phyloP scores from a whole-genome alignment of 805 yeast species.

The Sugiyamaella marilandica region DNA sequence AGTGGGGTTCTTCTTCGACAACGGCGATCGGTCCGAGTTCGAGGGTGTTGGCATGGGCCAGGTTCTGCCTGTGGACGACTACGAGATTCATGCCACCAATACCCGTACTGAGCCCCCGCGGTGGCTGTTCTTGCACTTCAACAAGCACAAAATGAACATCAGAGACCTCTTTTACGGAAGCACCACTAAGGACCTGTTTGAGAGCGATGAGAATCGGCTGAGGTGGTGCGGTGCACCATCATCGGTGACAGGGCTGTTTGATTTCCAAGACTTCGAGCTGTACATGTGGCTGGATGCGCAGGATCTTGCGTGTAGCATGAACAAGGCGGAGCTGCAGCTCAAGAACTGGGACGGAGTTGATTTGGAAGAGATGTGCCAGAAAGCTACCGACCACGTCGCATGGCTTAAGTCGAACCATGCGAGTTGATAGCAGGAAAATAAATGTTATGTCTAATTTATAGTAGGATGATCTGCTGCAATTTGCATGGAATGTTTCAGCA shows the following conservation, averaged over 20 bases:
- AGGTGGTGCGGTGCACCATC: conserved; percentile 48
- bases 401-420: conserved; percentile 12
- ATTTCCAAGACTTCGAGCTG: conserved; percentile 19
- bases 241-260: conserved; percentile 6
- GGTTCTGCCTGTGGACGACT: conserved; percentile 63
- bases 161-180: conserved; percentile 40
- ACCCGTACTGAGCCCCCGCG: conserved; percentile 13
- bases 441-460: too few relatives aligned
- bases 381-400: conserved; percentile 9
- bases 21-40: conserved; percentile 33
- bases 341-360: conserved; percentile 17
- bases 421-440: too few relatives aligned
- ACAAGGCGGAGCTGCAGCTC: conserved; percentile 6
- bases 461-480: too few relatives aligned
- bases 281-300: conserved; percentile 20
- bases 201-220: conserved; percentile 44
- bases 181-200: conserved; percentile 39
- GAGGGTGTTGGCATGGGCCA: conserved; percentile 74
- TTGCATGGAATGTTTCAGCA: too few relatives aligned
- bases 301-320: conserved; percentile 21
- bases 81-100: conserved; percentile 19
- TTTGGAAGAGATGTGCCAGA: conserved; percentile 9
- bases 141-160: conserved; percentile 64
- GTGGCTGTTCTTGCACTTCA: conserved; percentile 55
- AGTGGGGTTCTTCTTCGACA: conserved; percentile 33